Conservation (phyloP, 2,329 filamentous ascomycete species). For the Sclerotinia glacialis region DNA sequence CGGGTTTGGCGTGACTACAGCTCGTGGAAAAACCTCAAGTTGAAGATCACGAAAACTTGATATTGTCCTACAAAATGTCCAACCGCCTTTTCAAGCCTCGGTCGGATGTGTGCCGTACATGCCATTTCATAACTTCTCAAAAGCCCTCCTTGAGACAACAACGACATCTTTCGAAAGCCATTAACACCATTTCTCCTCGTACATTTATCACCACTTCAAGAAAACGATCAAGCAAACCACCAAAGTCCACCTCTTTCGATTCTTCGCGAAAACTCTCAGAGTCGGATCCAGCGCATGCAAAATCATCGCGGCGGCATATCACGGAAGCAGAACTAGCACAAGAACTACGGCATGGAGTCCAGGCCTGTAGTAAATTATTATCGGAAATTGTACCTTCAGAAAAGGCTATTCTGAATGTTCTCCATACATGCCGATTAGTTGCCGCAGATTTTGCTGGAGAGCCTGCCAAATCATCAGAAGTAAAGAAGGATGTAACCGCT, state of each 20-base stretch:
- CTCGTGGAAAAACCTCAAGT: conserved; percentile 19
- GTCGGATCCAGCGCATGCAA: conserved; percentile 1
- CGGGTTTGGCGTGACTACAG: neutral
- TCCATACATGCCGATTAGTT: conserved; percentile 32
- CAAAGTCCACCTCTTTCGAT: neutral
- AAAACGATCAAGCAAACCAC: conserved; percentile 14
- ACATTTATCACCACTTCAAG: conserved; percentile 30
- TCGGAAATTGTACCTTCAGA: conserved; percentile 31
- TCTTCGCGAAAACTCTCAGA: neutral
- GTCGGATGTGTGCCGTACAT: conserved; percentile 46
- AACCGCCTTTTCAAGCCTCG: conserved; percentile 38
- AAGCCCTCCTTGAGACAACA: conserved; percentile 22
- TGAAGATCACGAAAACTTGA: conserved; percentile 19
- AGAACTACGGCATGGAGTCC: conserved; percentile 29
- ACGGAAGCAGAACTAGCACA: conserved; percentile 30
- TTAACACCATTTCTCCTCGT: conserved; percentile 24
- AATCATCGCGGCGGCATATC: conserved; percentile 10
- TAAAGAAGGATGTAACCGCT: conserved; percentile 39
- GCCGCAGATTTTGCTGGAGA: conserved; percentile 32
- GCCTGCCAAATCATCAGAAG: conserved; percentile 22
- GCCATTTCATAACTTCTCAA: conserved; percentile 40
- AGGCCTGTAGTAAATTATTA: conserved; percentile 30
- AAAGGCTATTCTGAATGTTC: conserved; percentile 25
- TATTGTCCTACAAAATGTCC: conserved; percentile 41
- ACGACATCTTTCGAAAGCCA: conserved; percentile 25